Conservation (phyloP, 2,329 filamentous ascomycete species). For the Pseudogymnoascus sp. region DNA sequence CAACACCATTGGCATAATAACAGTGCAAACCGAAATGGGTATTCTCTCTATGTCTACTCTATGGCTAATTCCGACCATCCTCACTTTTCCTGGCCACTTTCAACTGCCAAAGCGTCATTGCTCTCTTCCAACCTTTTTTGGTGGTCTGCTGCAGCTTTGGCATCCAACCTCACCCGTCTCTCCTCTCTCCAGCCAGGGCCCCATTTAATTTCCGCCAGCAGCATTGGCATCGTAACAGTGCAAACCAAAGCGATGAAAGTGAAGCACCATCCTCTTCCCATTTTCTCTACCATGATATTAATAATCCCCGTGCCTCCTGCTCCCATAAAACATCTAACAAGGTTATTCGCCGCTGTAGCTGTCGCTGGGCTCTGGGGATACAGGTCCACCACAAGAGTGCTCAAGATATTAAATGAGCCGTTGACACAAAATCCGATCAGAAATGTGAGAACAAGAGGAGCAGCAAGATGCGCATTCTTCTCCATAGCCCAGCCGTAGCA, state of each 20-base stretch:
- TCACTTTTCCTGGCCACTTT: neutral
- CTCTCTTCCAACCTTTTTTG: slow-evolving; percentile 19
- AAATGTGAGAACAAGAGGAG: slow-evolving; percentile 47
- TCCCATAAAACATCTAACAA: slow-evolving; percentile 9
- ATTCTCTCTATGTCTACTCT: neutral
- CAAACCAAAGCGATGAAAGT: slow-evolving; percentile 44
- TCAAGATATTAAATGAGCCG: slow-evolving; percentile 48
- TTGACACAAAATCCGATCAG: slow-evolving; percentile 49
- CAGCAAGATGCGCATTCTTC: slow-evolving; percentile 41
- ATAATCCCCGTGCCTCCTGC: slow-evolving; percentile 8
- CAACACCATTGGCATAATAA: slow-evolving; percentile 40
- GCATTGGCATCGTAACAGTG: slow-evolving; percentile 37
- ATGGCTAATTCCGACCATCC: neutral
- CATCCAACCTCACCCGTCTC: slow-evolving; percentile 35
- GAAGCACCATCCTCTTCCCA: slow-evolving; percentile 16
- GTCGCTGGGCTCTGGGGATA: slow-evolving; percentile 7
- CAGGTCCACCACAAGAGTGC: slow-evolving; percentile 12
- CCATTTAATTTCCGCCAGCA: slow-evolving; percentile 40
- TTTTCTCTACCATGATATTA: slow-evolving; percentile 10
- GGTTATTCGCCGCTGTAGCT: slow-evolving; percentile 11
- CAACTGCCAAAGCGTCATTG: neutral
- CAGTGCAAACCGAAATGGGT: slow-evolving; percentile 35
- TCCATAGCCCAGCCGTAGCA: slow-evolving; percentile 51
- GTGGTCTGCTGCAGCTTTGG: slow-evolving; percentile 22
- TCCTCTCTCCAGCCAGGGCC: slow-evolving; percentile 44